These are phyloP conservation scores for Pseudopyricularia cyperi DNA, from an alignment of 2,329 filamentous ascomycete species.

Conservation along the genomic window DNA sequence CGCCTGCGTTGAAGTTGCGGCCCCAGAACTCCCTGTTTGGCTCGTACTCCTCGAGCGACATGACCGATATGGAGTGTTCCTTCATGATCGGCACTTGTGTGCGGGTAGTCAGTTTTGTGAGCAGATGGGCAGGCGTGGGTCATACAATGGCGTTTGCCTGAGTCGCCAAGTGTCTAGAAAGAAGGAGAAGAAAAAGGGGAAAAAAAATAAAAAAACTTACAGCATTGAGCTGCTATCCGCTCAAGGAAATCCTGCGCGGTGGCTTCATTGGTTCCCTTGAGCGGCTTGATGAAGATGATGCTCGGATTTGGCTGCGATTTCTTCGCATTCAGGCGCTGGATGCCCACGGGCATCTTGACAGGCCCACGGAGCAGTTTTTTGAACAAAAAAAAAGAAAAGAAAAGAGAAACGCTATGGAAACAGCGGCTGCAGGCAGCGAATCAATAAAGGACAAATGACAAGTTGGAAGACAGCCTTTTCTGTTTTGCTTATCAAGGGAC, in stretches of 20 bases:
- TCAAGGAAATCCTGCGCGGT: slow-evolving; percentile 59
- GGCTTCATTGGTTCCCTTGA: slow-evolving; percentile 49
- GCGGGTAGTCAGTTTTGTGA: neutral
- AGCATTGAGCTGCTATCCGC: slow-evolving; percentile 68
- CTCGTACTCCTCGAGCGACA: slow-evolving; percentile 67
- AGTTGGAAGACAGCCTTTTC: too few relatives aligned
- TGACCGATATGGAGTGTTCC: slow-evolving; percentile 49
- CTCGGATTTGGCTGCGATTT: slow-evolving; percentile 61
- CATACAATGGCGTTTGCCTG: neutral
- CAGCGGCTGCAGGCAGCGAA: too few relatives aligned
- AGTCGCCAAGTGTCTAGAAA: too few relatives aligned
- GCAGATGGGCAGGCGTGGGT: neutral
- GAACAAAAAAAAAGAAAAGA: neutral
- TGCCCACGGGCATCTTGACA: slow-evolving; percentile 56
- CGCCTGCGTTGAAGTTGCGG: slow-evolving; percentile 82
- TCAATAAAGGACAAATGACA: too few relatives aligned
- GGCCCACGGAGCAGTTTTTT: neutral
- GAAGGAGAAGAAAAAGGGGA: too few relatives aligned
- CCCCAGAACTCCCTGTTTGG: slow-evolving; percentile 75
- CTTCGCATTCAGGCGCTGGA: slow-evolving; percentile 66
- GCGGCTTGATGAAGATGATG: slow-evolving; percentile 76
- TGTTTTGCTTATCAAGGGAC: too few relatives aligned
- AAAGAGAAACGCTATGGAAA: neutral
- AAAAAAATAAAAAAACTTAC: slow-evolving; percentile 20
- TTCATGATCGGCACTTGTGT: slow-evolving; percentile 55